A percentile compares a stretch with the other conserved stretches of the same genome.
These are phyloP conservation scores for Helicostylum pulchrum DNA, from an alignment of 192 early-diverging fungal genomes.

Conservation along the genomic window DNA sequence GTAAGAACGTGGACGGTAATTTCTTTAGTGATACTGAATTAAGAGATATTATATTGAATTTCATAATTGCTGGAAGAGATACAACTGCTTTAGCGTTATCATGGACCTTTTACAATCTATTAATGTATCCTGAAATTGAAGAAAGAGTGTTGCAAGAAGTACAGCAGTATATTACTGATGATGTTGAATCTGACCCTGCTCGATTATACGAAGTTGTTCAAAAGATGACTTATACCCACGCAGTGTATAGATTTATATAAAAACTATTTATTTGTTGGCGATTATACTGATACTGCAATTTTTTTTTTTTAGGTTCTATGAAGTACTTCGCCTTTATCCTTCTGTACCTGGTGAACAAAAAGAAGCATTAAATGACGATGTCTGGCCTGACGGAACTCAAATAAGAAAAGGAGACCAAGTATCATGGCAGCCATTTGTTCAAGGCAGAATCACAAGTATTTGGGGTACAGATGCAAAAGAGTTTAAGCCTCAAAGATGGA, in stretches of 20 bases:
- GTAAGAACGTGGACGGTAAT: conserved; percentile 13
- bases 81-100: conserved; percentile 46
- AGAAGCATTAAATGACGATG: conserved; percentile 39
- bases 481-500: conserved; percentile 45
- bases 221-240: conserved; percentile 34
- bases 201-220: conserved; percentile 25
- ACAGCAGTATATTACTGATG: conserved; percentile 10
- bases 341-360: conserved; percentile 45
- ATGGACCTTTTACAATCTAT: conserved; percentile 45
- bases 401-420: conserved; percentile 40
- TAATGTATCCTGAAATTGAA: conserved; percentile 38
- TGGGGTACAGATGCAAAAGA: conserved; percentile 43
- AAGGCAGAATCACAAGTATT: conserved; percentile 33
- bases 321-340: conserved; percentile 41
- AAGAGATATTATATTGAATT: conserved; percentile 28
- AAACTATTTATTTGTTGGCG: neutral
- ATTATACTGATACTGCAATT: no score
- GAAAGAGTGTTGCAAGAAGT: conserved; percentile 40
- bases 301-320: conserved; percentile 7
- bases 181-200: conserved; percentile 18
- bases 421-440: conserved; percentile 30
- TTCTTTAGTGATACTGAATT: conserved; percentile 17
- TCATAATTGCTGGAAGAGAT: conserved; percentile 34
- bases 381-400: conserved; percentile 44
- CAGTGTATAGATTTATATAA: conserved; percentile 20